phyloP scores from a whole-genome alignment of 805 yeast species.

The Teunomyces funiuensis region DNA sequence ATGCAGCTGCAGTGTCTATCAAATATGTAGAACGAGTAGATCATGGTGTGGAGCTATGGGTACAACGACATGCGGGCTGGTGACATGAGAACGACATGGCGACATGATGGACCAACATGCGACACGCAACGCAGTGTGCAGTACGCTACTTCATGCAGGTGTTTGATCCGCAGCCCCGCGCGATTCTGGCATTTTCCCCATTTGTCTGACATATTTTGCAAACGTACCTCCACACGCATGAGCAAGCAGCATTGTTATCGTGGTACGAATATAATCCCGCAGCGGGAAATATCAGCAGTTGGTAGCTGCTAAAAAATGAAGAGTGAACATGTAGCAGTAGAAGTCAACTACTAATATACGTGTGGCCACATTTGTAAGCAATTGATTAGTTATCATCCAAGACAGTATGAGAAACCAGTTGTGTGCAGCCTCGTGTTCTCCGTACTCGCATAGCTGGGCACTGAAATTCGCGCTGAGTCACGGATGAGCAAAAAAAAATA shows the following conservation, averaged over 20 bases:
- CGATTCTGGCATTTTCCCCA: too few relatives aligned
- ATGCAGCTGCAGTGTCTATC: conserved; percentile 92
- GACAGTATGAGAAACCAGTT: background rate
- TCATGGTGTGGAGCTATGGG: conserved; percentile 34
- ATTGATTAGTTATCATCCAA: background rate
- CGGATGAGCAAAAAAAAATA: background rate
- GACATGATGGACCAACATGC: too few relatives aligned
- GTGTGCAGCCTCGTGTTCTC: background rate
- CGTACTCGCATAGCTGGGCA: background rate
- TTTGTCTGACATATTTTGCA: too few relatives aligned
- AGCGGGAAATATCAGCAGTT: conserved; percentile 14
- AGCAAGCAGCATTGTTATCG: too few relatives aligned
- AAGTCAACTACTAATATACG: background rate
- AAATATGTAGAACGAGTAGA: conserved; percentile 85
- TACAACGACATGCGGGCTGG: background rate
- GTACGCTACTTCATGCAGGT: too few relatives aligned
- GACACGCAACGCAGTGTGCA: too few relatives aligned
- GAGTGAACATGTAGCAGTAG: background rate
- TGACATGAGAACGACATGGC: background rate
- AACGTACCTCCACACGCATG: too few relatives aligned
- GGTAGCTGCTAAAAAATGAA: too few relatives aligned
- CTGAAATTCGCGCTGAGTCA: background rate
- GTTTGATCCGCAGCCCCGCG: too few relatives aligned
- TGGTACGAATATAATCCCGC: too few relatives aligned
- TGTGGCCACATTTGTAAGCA: background rate